Conservation (phyloP, 1,284 basidiomycete species). For the Calocybe gambosa region DNA sequence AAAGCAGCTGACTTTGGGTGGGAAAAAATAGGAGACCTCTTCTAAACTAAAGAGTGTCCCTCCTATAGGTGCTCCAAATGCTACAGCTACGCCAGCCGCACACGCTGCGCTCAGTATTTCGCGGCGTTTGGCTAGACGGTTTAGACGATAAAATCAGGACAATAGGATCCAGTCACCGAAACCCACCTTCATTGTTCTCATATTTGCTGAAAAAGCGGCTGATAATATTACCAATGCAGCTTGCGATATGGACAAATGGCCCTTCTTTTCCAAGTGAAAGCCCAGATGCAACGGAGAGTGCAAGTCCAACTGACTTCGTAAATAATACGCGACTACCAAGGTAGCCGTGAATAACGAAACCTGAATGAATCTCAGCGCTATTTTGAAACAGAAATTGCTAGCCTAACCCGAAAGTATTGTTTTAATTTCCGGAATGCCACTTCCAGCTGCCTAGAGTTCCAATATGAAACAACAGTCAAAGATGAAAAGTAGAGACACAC, state of each 20-base stretch:
- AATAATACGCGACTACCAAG: slow-evolving; percentile 86
- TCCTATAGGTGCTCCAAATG: slow-evolving; percentile 89
- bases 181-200: slow-evolving; percentile 83
- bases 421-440: slow-evolving; percentile 96
- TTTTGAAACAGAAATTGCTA: slow-evolving; percentile 1
- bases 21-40: slow-evolving; percentile 95
- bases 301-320: slow-evolving; percentile 87
- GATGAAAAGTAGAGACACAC: slow-evolving; percentile 36
- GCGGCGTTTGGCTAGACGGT: slow-evolving; percentile 73
- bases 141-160: background rate
- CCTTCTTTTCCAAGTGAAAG: slow-evolving; percentile 93
- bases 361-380: slow-evolving; percentile 28
- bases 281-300: slow-evolving; percentile 88
- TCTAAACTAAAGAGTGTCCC: slow-evolving; percentile 90
- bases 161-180: background rate
- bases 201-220: slow-evolving; percentile 86
- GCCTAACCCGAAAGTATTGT: slow-evolving; percentile 83
- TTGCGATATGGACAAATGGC: slow-evolving; percentile 94
- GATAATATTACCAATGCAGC: slow-evolving; percentile 92
- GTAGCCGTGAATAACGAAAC: slow-evolving; percentile 98
- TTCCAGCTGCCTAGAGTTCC: slow-evolving; percentile 73
- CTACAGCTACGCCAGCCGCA: slow-evolving; percentile 89
- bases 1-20: slow-evolving; percentile 61
- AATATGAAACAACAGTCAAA: slow-evolving; percentile 1
- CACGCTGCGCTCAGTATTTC: slow-evolving; percentile 91